Evolutionary conservation across 495 filamentous ascomycete genomes (phyloP), one percentile per base, ranked within the genome.

Genomic region (Penicillium coprophilum): DNA sequence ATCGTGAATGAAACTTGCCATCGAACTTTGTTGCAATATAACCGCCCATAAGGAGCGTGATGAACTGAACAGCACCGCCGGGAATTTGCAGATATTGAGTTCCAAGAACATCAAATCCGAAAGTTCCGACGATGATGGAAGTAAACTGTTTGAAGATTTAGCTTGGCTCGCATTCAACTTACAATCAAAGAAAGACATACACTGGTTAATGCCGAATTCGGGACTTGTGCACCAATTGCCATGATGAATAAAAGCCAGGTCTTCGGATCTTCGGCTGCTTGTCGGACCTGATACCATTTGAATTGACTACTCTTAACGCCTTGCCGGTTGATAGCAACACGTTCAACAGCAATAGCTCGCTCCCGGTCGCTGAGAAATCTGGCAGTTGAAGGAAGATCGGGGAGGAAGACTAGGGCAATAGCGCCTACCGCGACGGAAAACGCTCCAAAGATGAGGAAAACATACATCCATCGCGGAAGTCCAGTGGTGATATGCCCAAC

Each of bases 51-150:
- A 78, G 41, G 2, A 71, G 65, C 12, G 75, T 65, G 8, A 75
- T 50, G 46, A 74, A 74, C 4, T 77, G 69, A 9, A 75, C 74
- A 1, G 74, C 76, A 10, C 74, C 71, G n/a, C 71, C 71, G 9
- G 73, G 71, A 51, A 83, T 82, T 50, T 82, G 79, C 4, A 81
- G 66, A 46, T 80, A 83, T 56, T 82, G 80, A 0, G 79, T 81
- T n/a, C 78, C 71, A 15, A 83, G 74, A 0, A 77, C 79, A 27
- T 77, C 72, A 61, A 85, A 80, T 9, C 81, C 82, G 53, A 85
- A 83, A 13, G 72, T 74, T 44, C 73, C 67, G 30, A 82, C 67
- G 40, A 82, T 75, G 17, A 82, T 78, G 0, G 75, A 77, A 3
- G 69, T 69, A 55, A 79, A 79, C 69, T 73, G 3, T n/a, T 32